Base-by-base conservation (phyloP, 371 early-diverging fungal species). In the Synchytrium microbalum region DNA sequence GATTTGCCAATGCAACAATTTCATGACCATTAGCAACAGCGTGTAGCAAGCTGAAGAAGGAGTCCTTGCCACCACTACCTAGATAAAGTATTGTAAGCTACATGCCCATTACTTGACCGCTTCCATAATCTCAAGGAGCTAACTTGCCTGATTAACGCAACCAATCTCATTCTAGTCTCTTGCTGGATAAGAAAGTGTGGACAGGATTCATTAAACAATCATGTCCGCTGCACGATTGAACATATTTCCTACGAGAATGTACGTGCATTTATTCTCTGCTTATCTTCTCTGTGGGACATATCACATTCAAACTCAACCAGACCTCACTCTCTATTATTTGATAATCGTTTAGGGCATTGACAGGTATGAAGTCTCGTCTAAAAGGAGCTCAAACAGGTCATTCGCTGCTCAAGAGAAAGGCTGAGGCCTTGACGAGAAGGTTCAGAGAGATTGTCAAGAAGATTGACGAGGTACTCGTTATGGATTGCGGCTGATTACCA, bases 331-430 rank as follows among this genome's bases (percentile, higher is more conserved):
- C n/a, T n/a, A n/a, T n/a, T n/a, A n/a, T 60, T 70, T 25, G 30
- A 23, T 31, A 54, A 51, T 14, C 14, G 28, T 52, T 26, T 71
- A 93, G 92, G 96, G 93, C 93, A 54, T 75, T 94, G 61, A 92
- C 92, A 54, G 85, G 84, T 69, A 94, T 98, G 87, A 97, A 98
- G 84, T 79, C 84, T 30, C 89, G 93, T 67, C 82, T 98, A 33
- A 98, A 98, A 80, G 98, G 97, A 16, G 99, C 99, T 23, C 92
- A 97, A 72, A 99, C 93, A 5, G 99, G 99, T 28, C 96, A 99
- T 76, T 91, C 91, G 23, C 88, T 99, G 60, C 80, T 98, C 60
- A 98, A 96, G 79, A 84, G 97, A 64, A 98, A 98, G 75, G 89
- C 93, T 64, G 99, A 99, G 78, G 99, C 99, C 0, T 79, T 99